Evolutionary conservation across 495 filamentous ascomycete species (phyloP).

Genomic region (Xylaria intraflava): DNA sequence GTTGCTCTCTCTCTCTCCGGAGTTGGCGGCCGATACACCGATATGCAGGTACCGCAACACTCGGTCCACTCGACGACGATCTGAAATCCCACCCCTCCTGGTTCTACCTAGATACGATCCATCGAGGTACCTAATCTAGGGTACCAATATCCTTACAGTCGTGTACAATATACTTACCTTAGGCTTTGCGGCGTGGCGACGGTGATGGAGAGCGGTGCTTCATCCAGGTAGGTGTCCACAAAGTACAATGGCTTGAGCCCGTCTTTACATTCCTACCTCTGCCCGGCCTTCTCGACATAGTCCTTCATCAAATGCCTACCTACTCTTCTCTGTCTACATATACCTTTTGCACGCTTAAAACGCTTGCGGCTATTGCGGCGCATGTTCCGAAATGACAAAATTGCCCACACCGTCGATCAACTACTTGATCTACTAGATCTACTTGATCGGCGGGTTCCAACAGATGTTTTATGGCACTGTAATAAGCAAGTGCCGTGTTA

Average conservation of each 20-base stretch:
- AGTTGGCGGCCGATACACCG: constrained; percentile 30
- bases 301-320: neutral
- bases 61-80: constrained; percentile 15
- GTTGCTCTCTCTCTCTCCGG: constrained; percentile 17
- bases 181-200: neutral
- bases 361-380: neutral
- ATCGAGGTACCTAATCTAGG: constrained; percentile 1
- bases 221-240: neutral
- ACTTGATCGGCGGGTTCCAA: neutral
- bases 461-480: neutral
- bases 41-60: constrained; percentile 32
- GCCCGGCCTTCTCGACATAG: neutral
- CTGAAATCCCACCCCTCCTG: constrained; percentile 4
- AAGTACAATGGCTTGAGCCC: neutral
- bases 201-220: neutral
- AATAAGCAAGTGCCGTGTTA: constrained; percentile 2
- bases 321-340: neutral
- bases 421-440: neutral
- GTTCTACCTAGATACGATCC: neutral
- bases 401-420: constrained; percentile 6
- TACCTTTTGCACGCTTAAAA: neutral
- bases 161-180: neutral
- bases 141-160: neutral
- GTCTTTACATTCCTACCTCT: neutral
- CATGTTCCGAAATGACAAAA: constrained; percentile 2